These are phyloP conservation scores for Neonectria ditissima DNA, from an alignment of 2,329 filamentous ascomycete species.

Conservation along the genomic window DNA sequence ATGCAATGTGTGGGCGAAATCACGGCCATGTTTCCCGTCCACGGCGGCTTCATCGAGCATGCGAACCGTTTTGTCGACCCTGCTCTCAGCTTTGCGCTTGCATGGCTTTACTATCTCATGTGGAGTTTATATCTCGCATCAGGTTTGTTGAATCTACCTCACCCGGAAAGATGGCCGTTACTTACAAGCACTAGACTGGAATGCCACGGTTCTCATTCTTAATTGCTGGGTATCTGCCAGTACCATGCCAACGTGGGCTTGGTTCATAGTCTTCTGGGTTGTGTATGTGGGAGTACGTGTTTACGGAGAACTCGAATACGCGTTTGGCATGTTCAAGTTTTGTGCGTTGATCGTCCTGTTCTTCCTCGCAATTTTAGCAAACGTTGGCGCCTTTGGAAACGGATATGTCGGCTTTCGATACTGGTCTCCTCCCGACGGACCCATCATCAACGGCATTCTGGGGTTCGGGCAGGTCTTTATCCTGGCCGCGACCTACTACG, in stretches of 20 bases:
- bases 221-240: conserved; percentile 6
- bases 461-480: conserved; percentile 11
- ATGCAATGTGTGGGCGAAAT: conserved; percentile 12
- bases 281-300: not conserved
- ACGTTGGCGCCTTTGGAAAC: conserved; percentile 13
- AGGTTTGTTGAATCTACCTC: not conserved
- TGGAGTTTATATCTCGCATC: conserved; percentile 10
- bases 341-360: not conserved
- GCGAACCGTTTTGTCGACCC: conserved; percentile 8
- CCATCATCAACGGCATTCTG: conserved; percentile 8
- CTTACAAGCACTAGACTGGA: conserved; percentile 3
- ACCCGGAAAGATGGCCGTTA: not conserved
- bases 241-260: conserved; percentile 6
- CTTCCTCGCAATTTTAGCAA: conserved; percentile 2
- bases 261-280: not conserved
- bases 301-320: conserved; percentile 8
- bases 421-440: conserved; percentile 7
- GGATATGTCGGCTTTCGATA: conserved; percentile 15
- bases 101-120: conserved; percentile 11
- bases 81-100: not conserved
- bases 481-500: conserved; percentile 7
- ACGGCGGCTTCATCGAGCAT: conserved; percentile 10
- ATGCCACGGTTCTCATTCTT: not conserved
- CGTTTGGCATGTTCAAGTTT: conserved; percentile 8
- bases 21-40: conserved; percentile 9